These are phyloP conservation scores for Cucurbita ficifolia DNA, from an alignment of 306 rosid genomes.

Conservation along the genomic window DNA sequence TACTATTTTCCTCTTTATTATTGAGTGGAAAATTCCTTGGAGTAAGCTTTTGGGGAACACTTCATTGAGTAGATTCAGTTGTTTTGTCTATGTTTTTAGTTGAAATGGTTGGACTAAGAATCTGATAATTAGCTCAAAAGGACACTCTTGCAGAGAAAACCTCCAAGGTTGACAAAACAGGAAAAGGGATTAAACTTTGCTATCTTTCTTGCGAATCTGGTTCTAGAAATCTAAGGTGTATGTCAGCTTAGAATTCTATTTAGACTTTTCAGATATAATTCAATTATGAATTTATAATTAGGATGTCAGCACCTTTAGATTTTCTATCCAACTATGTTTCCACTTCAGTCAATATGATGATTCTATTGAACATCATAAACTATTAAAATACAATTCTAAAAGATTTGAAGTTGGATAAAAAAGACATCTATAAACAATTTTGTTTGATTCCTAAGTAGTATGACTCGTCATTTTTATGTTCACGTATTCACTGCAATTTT, in stretches of 20 bases:
- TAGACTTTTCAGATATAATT: not conserved
- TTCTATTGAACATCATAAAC: not conserved
- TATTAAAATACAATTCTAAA: not conserved
- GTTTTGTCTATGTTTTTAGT: not conserved
- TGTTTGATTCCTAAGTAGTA: not conserved
- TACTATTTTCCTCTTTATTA: not conserved
- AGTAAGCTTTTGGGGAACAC: not conserved
- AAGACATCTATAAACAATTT: not conserved
- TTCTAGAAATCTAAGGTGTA: not conserved
- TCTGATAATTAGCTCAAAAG: not conserved
- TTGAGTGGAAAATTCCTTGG: not conserved
- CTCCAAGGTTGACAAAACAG: not conserved
- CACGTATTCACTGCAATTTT: not conserved
- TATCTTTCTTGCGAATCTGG: not conserved
- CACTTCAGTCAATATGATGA: not conserved
- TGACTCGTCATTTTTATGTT: not conserved
- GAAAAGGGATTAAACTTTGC: not conserved
- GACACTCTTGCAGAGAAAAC: not conserved
- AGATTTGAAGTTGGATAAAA: not conserved
- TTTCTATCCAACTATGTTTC: not conserved
- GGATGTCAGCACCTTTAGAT: not conserved
- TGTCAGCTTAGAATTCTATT: not conserved
- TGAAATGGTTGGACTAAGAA: not conserved
- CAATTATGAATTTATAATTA: not conserved
- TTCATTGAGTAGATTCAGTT: not conserved